Conservation (phyloP, 768 basidiomycete genomes). For the Pluteus cervinus region DNA sequence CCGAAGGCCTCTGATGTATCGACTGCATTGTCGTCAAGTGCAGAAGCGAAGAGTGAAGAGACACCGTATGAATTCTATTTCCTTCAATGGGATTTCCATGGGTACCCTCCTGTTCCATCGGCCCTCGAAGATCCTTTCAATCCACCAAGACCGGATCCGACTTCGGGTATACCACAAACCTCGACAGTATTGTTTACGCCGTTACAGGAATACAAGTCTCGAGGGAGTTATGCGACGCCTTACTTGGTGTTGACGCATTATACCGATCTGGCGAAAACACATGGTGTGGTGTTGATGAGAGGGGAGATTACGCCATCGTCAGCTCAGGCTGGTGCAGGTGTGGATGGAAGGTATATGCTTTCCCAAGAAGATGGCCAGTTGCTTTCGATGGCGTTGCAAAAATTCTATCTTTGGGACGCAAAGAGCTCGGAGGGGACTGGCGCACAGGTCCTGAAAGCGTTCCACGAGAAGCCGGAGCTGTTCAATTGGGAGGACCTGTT, state of each 20-base stretch:
- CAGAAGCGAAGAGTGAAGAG: constrained; percentile 19
- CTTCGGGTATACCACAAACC: constrained; percentile 37
- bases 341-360: constrained; percentile 50
- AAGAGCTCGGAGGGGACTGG: constrained; percentile 30
- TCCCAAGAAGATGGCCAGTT: constrained; percentile 80
- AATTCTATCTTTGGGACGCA: constrained; percentile 72
- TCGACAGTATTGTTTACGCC: constrained; percentile 91
- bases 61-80: constrained; percentile 75
- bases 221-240: constrained; percentile 81
- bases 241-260: constrained; percentile 89
- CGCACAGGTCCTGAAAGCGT: constrained; percentile 51
- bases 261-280: constrained; percentile 76
- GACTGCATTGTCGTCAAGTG: constrained; percentile 9
- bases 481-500: constrained; percentile 84
- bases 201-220: constrained; percentile 87
- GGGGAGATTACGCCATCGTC: constrained; percentile 84
- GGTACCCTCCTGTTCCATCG: constrained; percentile 54
- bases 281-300: constrained; percentile 78
- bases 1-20: constrained; percentile 14
- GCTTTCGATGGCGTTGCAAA: constrained; percentile 74
- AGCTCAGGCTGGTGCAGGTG: constrained; percentile 24
- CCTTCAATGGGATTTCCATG: constrained; percentile 88
- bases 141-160: constrained; percentile 19
- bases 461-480: constrained; percentile 72
- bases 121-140: constrained; percentile 41